Evolutionary conservation across 148 eudicot genomes (phyloP).

Genomic region (Pouteria glomerata): DNA sequence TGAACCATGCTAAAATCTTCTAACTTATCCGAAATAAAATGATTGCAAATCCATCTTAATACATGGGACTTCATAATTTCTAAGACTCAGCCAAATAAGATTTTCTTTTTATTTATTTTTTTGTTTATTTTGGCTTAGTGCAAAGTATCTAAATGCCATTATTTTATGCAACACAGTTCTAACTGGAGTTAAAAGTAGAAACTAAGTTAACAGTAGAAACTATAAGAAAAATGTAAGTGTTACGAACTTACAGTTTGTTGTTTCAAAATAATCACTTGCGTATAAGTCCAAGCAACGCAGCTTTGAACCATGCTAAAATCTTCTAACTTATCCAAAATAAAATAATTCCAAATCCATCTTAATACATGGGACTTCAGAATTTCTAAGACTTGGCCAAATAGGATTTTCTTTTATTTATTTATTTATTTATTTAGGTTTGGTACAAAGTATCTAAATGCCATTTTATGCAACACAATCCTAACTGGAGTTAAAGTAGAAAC

Average conservation of each 20-base stretch:
- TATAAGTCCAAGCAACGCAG: too few species aligned
- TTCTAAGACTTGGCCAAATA: neutral
- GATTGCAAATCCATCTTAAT: neutral
- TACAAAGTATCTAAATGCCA: neutral
- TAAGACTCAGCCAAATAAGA: neutral
- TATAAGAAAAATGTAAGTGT: neutral
- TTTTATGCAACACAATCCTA: neutral
- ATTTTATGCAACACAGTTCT: neutral
- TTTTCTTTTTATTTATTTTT: neutral
- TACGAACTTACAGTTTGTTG: neutral
- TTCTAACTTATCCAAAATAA: too few species aligned
- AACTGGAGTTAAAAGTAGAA: neutral
- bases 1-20: too few species aligned
- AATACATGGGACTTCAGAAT: neutral
- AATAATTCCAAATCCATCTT: too few species aligned
- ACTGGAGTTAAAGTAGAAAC: neutral
- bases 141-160: neutral
- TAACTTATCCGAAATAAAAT: too few species aligned
- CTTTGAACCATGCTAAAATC: too few species aligned
- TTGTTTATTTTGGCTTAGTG: too few species aligned
- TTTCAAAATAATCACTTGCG: neutral
- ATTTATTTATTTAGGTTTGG: too few species aligned
- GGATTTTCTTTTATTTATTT: neutral
- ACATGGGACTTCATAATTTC: neutral
- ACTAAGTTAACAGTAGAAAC: neutral